Percentiles rank a stretch among this genome's conserved stretches.
phyloP scores from a whole-genome alignment of 495 filamentous ascomycete genomes.

The Tuber melanosporum region DNA sequence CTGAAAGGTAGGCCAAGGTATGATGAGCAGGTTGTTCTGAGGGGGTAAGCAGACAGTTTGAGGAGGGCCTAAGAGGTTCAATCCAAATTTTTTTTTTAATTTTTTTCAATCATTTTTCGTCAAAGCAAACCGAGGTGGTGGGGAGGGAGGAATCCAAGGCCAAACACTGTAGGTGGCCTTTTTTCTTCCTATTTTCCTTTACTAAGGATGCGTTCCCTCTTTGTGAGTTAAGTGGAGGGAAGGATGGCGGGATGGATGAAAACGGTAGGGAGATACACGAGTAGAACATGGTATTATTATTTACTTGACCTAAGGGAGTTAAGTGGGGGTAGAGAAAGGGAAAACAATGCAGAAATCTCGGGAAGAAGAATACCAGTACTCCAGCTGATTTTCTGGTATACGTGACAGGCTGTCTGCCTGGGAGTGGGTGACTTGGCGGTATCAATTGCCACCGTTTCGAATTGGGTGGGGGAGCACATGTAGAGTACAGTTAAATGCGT shows the following conservation, averaged over 20 bases:
- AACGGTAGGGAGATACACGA: background rate
- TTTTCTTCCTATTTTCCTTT: background rate
- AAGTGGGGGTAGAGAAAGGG: background rate
- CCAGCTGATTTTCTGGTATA: constrained; percentile 5
- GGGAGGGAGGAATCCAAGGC: background rate
- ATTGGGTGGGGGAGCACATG: background rate
- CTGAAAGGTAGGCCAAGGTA: background rate
- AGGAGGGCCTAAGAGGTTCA: background rate
- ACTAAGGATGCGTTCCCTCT: background rate
- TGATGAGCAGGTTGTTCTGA: background rate
- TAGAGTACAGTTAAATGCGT: background rate
- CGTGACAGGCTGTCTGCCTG: background rate
- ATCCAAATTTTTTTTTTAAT: background rate
- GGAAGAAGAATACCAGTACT: background rate
- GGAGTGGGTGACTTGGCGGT: background rate
- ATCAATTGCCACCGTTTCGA: background rate
- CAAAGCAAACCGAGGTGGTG: background rate
- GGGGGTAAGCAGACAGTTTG: background rate
- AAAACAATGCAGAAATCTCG: background rate
- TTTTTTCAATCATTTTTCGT: background rate
- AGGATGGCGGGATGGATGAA: background rate
- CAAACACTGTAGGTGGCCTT: background rate
- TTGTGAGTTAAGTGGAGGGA: background rate
- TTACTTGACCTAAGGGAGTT: background rate
- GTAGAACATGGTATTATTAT: background rate